Conservation (phyloP, 2,329 filamentous ascomycete species). For the Exophiala oligosperma region DNA sequence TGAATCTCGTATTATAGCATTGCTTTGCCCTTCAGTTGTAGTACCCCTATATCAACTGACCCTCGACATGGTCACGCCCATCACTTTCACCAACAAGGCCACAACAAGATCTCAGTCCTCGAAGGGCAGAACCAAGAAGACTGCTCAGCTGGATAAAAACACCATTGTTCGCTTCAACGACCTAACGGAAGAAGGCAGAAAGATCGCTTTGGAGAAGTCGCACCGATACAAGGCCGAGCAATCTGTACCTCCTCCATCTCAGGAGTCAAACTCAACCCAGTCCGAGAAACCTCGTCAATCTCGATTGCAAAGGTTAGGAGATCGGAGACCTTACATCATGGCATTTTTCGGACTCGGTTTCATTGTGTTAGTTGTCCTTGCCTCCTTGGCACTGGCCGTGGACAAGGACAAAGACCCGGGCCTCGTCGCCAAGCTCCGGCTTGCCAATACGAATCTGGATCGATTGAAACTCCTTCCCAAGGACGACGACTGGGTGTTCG, state of each 20-base stretch:
- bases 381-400: conserved; percentile 31
- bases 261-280: background rate
- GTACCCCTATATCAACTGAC: background rate
- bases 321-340: conserved; percentile 20
- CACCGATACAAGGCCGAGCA: conserved; percentile 10
- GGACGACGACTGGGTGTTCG: conserved; percentile 50
- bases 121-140: background rate
- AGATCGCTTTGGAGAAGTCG: conserved; percentile 13
- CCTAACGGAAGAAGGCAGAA: conserved; percentile 17
- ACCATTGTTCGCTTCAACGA: conserved; percentile 17
- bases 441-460: conserved; percentile 48
- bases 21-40: background rate
- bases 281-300: background rate
- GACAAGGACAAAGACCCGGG: conserved; percentile 43
- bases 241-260: conserved; percentile 1
- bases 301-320: background rate
- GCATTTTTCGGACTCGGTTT: conserved; percentile 25
- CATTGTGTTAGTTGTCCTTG: conserved; percentile 26
- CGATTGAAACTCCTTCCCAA: conserved; percentile 43
- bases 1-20: background rate
- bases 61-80: background rate
- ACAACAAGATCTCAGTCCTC: background rate
- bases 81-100: background rate
- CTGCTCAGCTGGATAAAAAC: conserved; percentile 2
- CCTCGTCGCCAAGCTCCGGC: conserved; percentile 41